Conservation (phyloP, 2,329 filamentous ascomycete genomes). For the Cadophora gregata region DNA sequence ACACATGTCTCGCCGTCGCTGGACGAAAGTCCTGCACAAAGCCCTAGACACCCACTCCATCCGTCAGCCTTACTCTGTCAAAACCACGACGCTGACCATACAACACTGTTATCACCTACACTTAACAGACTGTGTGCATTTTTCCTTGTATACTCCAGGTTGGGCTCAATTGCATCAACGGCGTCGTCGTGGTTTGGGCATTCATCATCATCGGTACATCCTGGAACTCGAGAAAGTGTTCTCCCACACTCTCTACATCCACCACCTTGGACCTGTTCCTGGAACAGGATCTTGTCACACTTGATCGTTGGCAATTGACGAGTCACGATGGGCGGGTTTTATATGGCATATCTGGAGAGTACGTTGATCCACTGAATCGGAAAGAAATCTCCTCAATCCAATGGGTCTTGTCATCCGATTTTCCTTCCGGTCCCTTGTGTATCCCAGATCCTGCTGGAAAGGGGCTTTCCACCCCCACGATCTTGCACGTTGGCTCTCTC, state of each 20-base stretch:
- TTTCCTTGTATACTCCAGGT: slow-evolving; percentile 51
- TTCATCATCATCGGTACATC: slow-evolving; percentile 34
- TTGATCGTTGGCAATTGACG: slow-evolving; percentile 32
- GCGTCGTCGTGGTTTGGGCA: slow-evolving; percentile 36
- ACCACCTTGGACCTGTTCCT: slow-evolving; percentile 32
- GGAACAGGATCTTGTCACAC: slow-evolving; percentile 32
- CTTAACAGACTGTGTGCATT: slow-evolving; percentile 44
- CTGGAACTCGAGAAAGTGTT: slow-evolving; percentile 37
- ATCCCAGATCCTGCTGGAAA: slow-evolving; percentile 30
- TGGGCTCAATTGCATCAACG: slow-evolving; percentile 61
- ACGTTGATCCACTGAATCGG: slow-evolving; percentile 40
- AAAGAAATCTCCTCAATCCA: slow-evolving; percentile 30
- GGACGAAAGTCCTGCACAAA: slow-evolving; percentile 48
- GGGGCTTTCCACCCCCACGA: slow-evolving; percentile 25
- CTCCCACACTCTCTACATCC: slow-evolving; percentile 38
- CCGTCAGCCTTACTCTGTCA: slow-evolving; percentile 45
- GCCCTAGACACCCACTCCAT: slow-evolving; percentile 44
- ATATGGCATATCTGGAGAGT: slow-evolving; percentile 56
- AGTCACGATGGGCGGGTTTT: slow-evolving; percentile 65
- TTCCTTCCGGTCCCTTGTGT: slow-evolving; percentile 17
- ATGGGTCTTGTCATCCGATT: slow-evolving; percentile 39
- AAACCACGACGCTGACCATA: slow-evolving; percentile 44
- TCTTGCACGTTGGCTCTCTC: slow-evolving; percentile 25
- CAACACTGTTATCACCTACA: slow-evolving; percentile 43
- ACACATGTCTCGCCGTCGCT: slow-evolving; percentile 66